Evolutionary conservation across 768 basidiomycete species (phyloP).

Genomic region (Rhizopogon vulgaris): DNA sequence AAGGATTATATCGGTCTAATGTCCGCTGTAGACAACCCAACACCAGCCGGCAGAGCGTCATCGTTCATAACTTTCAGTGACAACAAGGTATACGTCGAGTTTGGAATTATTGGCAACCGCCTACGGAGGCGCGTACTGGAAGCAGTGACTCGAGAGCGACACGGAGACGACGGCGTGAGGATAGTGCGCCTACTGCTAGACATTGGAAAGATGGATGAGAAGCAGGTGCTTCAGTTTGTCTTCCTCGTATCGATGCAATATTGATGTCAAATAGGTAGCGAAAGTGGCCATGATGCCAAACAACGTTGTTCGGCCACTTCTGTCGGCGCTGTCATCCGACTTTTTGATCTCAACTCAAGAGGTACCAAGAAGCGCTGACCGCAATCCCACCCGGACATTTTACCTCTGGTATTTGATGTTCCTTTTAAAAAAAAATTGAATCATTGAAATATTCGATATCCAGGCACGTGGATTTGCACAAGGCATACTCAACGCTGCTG

Average conservation of each 20-base stretch:
- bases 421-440: not conserved
- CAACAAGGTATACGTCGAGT: constrained; percentile 77
- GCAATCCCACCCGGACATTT: constrained; percentile 82
- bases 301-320: constrained; percentile 77
- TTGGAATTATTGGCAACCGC: constrained; percentile 61
- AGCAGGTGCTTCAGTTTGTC: constrained; percentile 53
- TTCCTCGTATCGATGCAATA: not conserved
- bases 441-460: constrained; percentile 8
- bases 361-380: constrained; percentile 85
- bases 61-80: constrained; percentile 68
- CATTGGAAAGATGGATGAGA: constrained; percentile 91
- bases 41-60: constrained; percentile 56
- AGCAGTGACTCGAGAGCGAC: constrained; percentile 72
- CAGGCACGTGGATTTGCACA: constrained; percentile 86
- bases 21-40: constrained; percentile 79
- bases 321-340: constrained; percentile 74
- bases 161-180: constrained; percentile 78
- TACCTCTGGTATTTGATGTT: constrained; percentile 71
- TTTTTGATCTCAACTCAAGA: constrained; percentile 88
- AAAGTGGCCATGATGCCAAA: constrained; percentile 90
- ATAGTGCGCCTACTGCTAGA: constrained; percentile 74
- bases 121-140: constrained; percentile 70
- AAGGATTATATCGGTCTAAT: constrained; percentile 82
- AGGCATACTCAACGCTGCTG: constrained; percentile 75
- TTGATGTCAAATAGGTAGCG: constrained; percentile 59